phyloP scores from a whole-genome alignment of 2,329 filamentous ascomycete species.

The Colletotrichum filicis region DNA sequence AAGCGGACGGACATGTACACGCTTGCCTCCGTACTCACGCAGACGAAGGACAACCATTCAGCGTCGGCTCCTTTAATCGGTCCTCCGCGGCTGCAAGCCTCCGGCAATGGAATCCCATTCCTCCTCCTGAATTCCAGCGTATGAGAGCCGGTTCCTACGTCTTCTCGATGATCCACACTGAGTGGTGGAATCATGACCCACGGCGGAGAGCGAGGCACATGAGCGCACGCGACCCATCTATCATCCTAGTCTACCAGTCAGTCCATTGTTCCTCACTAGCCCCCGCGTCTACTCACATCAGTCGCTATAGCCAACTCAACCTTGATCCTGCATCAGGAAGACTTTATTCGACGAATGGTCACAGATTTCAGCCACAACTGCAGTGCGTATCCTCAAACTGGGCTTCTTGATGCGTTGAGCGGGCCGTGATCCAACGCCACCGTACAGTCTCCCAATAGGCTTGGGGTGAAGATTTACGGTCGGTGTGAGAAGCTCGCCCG shows the following conservation, averaged over 20 bases:
- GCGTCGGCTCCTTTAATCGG: not conserved
- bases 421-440: slow-evolving; percentile 31
- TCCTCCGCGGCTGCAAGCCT: slow-evolving; percentile 12
- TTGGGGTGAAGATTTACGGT: not conserved
- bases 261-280: not conserved
- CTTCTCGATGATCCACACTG: not conserved
- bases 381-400: not conserved
- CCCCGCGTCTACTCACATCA: not conserved
- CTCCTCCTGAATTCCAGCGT: not conserved
- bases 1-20: not conserved
- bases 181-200: slow-evolving; percentile 14
- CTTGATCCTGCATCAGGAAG: not conserved
- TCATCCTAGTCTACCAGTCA: slow-evolving; percentile 13
- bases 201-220: not conserved
- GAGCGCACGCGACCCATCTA: slow-evolving; percentile 22
- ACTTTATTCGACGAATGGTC: not conserved
- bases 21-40: too few species aligned
- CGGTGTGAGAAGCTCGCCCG: too few species aligned
- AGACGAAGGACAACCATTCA: not conserved
- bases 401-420: not conserved
- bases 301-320: not conserved
- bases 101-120: slow-evolving; percentile 8
- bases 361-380: slow-evolving; percentile 4
- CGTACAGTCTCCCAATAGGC: not conserved
- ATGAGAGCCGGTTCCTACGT: not conserved